Evolutionary conservation across 2,329 filamentous ascomycete species (phyloP).

Genomic region (Paraphaeosphaeria minitans): DNA sequence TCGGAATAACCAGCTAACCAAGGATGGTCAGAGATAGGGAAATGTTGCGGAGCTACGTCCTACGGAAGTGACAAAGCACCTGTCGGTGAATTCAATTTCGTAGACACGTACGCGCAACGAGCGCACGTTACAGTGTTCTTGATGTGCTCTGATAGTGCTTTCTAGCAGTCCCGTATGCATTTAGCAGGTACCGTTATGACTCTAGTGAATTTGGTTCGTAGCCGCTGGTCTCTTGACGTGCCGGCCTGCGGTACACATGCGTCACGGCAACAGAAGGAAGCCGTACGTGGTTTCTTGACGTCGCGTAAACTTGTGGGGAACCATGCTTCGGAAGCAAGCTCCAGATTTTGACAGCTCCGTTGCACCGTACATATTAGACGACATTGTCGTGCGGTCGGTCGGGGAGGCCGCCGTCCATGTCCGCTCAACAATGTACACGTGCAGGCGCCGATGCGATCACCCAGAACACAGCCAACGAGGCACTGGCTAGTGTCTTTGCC

Average conservation of each 20-base stretch:
- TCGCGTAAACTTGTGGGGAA: slow-evolving; percentile 7
- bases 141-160: not conserved
- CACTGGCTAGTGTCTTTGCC: not conserved
- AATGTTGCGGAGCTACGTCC: not conserved
- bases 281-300: slow-evolving; percentile 3
- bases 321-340: slow-evolving; percentile 11
- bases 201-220: not conserved
- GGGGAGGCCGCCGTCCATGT: not conserved
- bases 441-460: not conserved
- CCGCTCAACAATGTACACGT: not conserved
- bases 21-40: not conserved
- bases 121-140: not conserved
- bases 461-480: slow-evolving; percentile 4
- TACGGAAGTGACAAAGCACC: not conserved
- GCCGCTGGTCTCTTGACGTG: not conserved
- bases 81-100: not conserved
- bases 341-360: slow-evolving; percentile 25
- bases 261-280: slow-evolving; percentile 14
- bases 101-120: not conserved
- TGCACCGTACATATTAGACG: slow-evolving; percentile 9
- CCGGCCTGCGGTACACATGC: not conserved
- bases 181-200: not conserved
- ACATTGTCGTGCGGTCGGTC: not conserved
- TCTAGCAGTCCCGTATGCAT: not conserved
- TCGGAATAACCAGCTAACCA: not conserved